A percentile compares a stretch with the other conserved stretches of the same genome.
Conservation (phyloP, 352 stramenopile genomes). For the Phytophthora lateralis region DNA sequence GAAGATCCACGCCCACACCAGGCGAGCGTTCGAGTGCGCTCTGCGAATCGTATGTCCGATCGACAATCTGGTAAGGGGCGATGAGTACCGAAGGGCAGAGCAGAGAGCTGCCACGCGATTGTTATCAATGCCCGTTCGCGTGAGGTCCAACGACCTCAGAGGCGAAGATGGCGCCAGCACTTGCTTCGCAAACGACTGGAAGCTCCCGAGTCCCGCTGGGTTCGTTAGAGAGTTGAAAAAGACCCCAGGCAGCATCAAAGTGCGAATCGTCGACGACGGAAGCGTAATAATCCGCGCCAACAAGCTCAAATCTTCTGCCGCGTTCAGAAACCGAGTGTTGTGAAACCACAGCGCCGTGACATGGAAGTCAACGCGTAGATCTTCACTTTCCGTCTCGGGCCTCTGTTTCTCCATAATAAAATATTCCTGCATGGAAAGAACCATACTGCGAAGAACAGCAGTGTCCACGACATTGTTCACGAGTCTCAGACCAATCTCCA, state of each 20-base stretch:
- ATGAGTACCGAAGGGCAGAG: conserved; percentile 35
- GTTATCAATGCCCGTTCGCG: conserved; percentile 18
- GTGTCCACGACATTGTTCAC: conserved; percentile 20
- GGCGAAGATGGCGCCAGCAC: conserved; percentile 25
- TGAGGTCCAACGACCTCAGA: conserved; percentile 33
- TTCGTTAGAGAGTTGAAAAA: conserved; percentile 28
- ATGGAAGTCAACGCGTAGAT: conserved; percentile 14
- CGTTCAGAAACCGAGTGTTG: conserved; percentile 28
- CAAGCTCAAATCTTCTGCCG: conserved; percentile 16
- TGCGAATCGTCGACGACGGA: conserved; percentile 23
- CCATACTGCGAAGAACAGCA: conserved; percentile 22
- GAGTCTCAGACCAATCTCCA: conserved; percentile 26
- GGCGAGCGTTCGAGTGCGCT: conserved; percentile 16
- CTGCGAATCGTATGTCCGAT: conserved; percentile 33
- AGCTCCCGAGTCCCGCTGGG: conserved; percentile 14
- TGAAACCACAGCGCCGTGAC: conserved; percentile 29
- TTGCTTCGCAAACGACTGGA: conserved; percentile 22
- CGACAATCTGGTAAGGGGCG: conserved; percentile 23
- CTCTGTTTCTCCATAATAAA: background rate
- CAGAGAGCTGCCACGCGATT: conserved; percentile 29
- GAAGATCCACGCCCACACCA: conserved; percentile 51
- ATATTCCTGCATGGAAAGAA: conserved; percentile 10
- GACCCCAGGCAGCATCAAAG: conserved; percentile 20
- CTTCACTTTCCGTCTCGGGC: background rate
- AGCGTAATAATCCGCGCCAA: conserved; percentile 25